Conservation (phyloP, 768 basidiomycete genomes). For the Favolaschia claudopus region DNA sequence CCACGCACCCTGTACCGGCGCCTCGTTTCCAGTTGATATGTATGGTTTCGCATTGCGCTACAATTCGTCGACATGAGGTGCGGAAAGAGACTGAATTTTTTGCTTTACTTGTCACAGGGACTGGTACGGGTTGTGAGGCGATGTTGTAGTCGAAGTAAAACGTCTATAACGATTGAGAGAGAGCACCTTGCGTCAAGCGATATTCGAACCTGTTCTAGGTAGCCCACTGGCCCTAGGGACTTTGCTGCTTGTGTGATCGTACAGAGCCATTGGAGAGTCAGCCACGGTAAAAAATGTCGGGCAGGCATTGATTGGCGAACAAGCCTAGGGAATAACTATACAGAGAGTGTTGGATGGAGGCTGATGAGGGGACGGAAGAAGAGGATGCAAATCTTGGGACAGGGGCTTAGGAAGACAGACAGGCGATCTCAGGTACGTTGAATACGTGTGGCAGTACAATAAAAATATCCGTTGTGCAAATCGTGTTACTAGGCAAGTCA, state of each 20-base stretch:
- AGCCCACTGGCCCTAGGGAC: constrained; percentile 24
- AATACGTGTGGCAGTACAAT: too few species aligned
- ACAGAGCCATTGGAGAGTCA: constrained; percentile 4
- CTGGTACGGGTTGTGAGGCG: constrained; percentile 42
- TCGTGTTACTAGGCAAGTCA: too few species aligned
- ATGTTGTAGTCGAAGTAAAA: constrained; percentile 54
- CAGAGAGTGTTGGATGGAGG: too few species aligned
- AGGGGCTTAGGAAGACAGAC: too few species aligned
- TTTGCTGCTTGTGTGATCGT: background rate
- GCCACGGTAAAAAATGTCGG: background rate
- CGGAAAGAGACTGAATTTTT: background rate
- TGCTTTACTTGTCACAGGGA: constrained; percentile 47
- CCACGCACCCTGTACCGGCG: constrained; percentile 47
- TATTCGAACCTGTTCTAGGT: constrained; percentile 38
- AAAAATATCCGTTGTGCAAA: too few species aligned
- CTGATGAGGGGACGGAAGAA: background rate
- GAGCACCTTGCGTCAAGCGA: background rate
- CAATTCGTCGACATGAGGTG: background rate
- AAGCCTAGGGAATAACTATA: too few species aligned
- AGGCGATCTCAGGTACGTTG: too few species aligned
- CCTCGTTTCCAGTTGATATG: constrained; percentile 51
- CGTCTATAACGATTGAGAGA: constrained; percentile 36
- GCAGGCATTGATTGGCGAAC: background rate
- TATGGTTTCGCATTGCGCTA: constrained; percentile 55
- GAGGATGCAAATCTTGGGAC: too few species aligned